Percentiles rank a stretch among this genome's conserved stretches.
phyloP scores from a whole-genome alignment of 768 basidiomycete genomes.

The Symmetrospora coprosmae region DNA sequence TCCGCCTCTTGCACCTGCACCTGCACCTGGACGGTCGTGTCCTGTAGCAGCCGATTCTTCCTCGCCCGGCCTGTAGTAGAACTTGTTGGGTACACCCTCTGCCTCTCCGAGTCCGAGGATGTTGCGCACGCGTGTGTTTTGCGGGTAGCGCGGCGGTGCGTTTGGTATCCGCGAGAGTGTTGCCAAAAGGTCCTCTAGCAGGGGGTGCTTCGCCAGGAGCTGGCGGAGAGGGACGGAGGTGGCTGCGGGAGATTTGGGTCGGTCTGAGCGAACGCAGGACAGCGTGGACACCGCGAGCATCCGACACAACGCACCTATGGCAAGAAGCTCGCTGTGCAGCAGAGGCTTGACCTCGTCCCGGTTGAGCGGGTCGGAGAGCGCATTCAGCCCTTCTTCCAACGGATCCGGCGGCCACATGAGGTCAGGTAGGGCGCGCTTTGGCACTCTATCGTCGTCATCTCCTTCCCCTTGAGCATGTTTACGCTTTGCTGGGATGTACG shows the following conservation, averaged over 20 bases:
- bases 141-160: conserved; percentile 7
- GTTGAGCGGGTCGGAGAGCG: conserved; percentile 13
- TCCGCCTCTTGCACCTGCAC: not conserved
- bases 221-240: conserved; percentile 10
- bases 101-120: conserved; percentile 11
- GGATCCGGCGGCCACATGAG: conserved; percentile 21
- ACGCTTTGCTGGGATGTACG: not conserved
- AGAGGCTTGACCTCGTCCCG: conserved; percentile 22
- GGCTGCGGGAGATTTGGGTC: not conserved
- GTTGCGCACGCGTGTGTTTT: not conserved
- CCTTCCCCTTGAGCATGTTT: not conserved
- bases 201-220: conserved; percentile 5
- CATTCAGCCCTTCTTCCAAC: not conserved
- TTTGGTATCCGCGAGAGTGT: conserved; percentile 15
- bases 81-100: conserved; percentile 3
- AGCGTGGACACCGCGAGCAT: no score
- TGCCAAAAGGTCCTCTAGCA: not conserved
- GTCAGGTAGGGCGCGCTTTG: not conserved
- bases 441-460: not conserved
- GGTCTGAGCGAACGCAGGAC: no score
- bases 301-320: conserved; percentile 12
- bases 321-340: not conserved
- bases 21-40: not conserved
- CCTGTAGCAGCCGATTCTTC: conserved; percentile 14
- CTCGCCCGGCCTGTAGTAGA: conserved; percentile 8